Conservation (phyloP, 176 grass and related monocot species). For the Stipa capillata region DNA sequence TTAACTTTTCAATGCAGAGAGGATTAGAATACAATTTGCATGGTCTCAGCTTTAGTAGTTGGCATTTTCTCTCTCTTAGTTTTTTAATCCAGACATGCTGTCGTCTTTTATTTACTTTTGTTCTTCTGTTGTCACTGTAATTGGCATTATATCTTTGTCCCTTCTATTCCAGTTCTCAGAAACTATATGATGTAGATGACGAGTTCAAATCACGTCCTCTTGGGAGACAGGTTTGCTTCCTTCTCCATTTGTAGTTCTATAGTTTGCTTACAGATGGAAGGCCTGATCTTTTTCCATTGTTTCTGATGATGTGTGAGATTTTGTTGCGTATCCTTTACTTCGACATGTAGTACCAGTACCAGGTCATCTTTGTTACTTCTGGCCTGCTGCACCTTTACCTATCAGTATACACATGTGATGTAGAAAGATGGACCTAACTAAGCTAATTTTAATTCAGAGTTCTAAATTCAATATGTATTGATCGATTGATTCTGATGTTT, state of each 20-base stretch:
- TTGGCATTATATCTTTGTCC: conserved; percentile 11
- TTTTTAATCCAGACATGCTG: background rate
- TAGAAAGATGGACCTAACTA: background rate
- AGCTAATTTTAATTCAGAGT: no score
- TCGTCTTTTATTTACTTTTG: background rate
- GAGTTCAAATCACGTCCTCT: conserved; percentile 70
- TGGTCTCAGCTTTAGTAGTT: background rate
- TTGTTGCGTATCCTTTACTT: background rate
- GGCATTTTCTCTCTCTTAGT: background rate
- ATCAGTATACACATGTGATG: background rate
- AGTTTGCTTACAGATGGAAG: conserved; percentile 3
- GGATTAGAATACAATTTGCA: background rate
- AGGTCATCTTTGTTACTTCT: background rate
- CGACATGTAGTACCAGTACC: background rate
- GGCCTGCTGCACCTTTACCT: background rate
- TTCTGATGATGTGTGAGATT: background rate
- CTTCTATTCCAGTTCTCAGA: conserved; percentile 62
- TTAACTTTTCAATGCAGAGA: background rate
- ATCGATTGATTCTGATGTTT: no score
- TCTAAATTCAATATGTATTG: no score
- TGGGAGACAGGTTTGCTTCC: conserved; percentile 79
- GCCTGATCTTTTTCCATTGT: background rate
- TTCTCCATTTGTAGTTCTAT: conserved; percentile 14
- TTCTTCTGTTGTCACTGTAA: background rate
- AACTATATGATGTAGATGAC: conserved; percentile 55